Conservation (phyloP, 768 basidiomycete species). For the Clavulina sp. region DNA sequence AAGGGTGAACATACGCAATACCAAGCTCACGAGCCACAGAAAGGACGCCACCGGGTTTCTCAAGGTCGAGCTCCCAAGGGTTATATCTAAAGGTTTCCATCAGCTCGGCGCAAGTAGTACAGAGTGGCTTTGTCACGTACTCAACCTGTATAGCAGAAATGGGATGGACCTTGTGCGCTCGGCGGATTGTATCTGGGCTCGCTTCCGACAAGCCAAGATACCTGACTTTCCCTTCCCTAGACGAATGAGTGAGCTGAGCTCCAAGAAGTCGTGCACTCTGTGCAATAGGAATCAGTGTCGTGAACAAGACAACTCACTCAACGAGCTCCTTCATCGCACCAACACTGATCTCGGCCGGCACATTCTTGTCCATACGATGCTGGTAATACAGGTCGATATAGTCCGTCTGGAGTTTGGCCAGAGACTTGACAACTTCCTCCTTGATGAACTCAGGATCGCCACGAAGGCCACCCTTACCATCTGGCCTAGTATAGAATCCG, state of each 20-base stretch:
- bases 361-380: constrained; percentile 14
- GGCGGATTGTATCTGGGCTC: constrained; percentile 9
- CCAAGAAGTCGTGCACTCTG: no score
- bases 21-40: constrained; percentile 20
- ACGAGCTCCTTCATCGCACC: constrained; percentile 12
- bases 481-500: constrained; percentile 20
- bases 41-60: constrained; percentile 5
- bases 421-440: constrained; percentile 8
- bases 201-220: constrained; percentile 37
- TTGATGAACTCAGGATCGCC: constrained; percentile 12
- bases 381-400: constrained; percentile 12
- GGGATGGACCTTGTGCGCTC: constrained; percentile 11
- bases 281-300: not conserved
- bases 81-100: no score
- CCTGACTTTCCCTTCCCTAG: constrained; percentile 28
- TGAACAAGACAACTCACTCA: not conserved
- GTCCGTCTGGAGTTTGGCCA: constrained; percentile 10
- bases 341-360: constrained; percentile 14
- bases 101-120: no score
- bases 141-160: constrained; percentile 13
- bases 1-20: constrained; percentile 15
- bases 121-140: no score
- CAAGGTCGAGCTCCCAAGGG: constrained; percentile 12
- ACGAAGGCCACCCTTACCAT: constrained; percentile 1
- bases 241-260: not conserved